A percentile compares a stretch with the other conserved stretches of the same genome.
Conservation (phyloP, 1,284 basidiomycete species). For the Takashimella tepidaria region DNA sequence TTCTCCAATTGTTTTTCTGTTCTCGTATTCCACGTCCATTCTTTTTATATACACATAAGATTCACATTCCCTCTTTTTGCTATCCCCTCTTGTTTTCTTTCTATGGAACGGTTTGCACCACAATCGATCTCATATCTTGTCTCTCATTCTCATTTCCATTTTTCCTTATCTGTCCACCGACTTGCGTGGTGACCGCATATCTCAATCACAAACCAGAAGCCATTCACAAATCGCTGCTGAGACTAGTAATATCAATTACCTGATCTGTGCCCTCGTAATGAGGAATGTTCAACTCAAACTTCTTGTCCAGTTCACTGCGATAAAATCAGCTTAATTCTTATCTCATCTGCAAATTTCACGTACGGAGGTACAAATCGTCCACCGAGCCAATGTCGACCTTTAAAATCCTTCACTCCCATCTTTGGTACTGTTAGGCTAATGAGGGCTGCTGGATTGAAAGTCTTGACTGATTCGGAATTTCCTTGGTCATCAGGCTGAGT, state of each 20-base stretch:
- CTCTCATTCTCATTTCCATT: too few relatives aligned
- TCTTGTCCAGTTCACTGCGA: constrained; percentile 61
- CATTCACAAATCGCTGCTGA: constrained; percentile 6
- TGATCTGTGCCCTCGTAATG: constrained; percentile 69
- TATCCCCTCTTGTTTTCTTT: too few relatives aligned
- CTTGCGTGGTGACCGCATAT: too few relatives aligned
- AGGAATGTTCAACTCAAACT: constrained; percentile 70
- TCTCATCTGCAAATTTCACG: constrained; percentile 31
- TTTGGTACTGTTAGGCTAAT: constrained; percentile 93
- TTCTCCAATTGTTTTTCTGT: too few relatives aligned
- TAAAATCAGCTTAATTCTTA: background rate
- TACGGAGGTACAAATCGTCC: constrained; percentile 86
- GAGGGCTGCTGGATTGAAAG: constrained; percentile 69
- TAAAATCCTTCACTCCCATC: constrained; percentile 69
- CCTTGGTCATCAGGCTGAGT: constrained; percentile 58
- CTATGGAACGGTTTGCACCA: too few relatives aligned
- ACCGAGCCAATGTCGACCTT: constrained; percentile 81
- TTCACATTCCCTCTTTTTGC: too few relatives aligned
- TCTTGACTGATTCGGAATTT: constrained; percentile 49
- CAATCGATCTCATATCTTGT: too few relatives aligned
- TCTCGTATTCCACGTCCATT: too few relatives aligned
- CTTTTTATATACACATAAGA: too few relatives aligned
- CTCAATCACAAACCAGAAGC: background rate
- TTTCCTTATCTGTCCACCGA: too few relatives aligned
- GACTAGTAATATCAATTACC: constrained; percentile 61